Percentiles rank a stretch among this genome's conserved stretches.
Evolutionary conservation across 2,329 filamentous ascomycete species (phyloP).

Genomic region (Claviceps sp.): DNA sequence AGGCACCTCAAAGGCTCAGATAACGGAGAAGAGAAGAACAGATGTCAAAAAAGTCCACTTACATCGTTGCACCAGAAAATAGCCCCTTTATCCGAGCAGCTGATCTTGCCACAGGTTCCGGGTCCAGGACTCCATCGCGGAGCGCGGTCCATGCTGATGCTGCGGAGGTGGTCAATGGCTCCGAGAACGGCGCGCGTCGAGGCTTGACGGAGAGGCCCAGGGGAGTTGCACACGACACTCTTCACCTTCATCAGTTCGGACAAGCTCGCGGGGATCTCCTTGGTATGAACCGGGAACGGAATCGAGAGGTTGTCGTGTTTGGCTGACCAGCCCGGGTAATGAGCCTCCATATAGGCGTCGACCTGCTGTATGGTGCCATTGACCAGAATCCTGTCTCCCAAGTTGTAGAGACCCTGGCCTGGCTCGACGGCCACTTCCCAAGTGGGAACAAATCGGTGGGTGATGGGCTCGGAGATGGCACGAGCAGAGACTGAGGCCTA

Average conservation of each 20-base stretch:
- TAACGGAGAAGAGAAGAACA: neutral
- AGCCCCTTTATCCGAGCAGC: neutral
- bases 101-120: neutral
- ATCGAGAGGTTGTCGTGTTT: no score
- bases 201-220: neutral
- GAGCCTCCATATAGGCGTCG: conserved; percentile 11
- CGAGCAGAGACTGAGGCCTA: no score
- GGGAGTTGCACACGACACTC: neutral
- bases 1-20: neutral
- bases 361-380: conserved; percentile 18
- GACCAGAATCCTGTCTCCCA: conserved; percentile 5
- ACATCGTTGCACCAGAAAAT: neutral
- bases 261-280: no score
- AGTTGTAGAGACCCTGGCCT: no score
- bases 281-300: neutral
- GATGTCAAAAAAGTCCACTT: neutral
- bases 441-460: no score
- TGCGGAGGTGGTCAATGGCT: neutral
- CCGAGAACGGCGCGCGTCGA: no score
- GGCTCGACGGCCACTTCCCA: no score
- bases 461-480: no score
- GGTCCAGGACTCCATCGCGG: neutral
- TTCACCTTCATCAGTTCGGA: neutral
- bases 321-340: neutral
- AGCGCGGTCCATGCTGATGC: neutral